Conservation (phyloP, 805 yeast genomes). For the Metschnikowia colocasiae region DNA sequence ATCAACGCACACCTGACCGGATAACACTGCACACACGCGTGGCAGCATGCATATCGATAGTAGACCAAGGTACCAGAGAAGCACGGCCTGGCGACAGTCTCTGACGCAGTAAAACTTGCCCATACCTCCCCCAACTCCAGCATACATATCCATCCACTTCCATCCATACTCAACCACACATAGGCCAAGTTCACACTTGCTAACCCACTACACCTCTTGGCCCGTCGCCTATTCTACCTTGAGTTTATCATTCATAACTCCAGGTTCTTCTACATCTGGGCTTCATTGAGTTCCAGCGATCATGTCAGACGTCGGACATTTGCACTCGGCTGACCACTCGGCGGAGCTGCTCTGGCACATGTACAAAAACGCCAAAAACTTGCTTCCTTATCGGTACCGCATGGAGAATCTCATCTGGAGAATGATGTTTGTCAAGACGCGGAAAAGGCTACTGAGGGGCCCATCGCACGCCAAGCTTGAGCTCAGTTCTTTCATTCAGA, state of each 20-base stretch:
- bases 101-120: neutral
- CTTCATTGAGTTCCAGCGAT: neutral
- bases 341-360: constrained; percentile 62
- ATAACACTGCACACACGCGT: constrained; percentile 6
- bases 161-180: neutral
- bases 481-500: constrained; percentile 8
- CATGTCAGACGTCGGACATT: neutral
- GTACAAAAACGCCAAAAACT: constrained; percentile 72
- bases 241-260: neutral
- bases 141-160: neutral
- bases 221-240: neutral
- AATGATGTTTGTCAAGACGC: constrained; percentile 57
- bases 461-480: constrained; percentile 4
- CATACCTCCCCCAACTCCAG: no score
- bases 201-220: neutral
- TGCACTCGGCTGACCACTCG: constrained; percentile 9
- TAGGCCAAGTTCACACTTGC: neutral
- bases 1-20: constrained; percentile 3
- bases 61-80: neutral
- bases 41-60: constrained; percentile 4
- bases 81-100: neutral
- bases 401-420: constrained; percentile 89
- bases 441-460: constrained; percentile 4
- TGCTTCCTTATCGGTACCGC: constrained; percentile 68
- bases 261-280: neutral